Evolutionary conservation across 352 stramenopile genomes (phyloP).

Genomic region (Phytophthora ramorum): DNA sequence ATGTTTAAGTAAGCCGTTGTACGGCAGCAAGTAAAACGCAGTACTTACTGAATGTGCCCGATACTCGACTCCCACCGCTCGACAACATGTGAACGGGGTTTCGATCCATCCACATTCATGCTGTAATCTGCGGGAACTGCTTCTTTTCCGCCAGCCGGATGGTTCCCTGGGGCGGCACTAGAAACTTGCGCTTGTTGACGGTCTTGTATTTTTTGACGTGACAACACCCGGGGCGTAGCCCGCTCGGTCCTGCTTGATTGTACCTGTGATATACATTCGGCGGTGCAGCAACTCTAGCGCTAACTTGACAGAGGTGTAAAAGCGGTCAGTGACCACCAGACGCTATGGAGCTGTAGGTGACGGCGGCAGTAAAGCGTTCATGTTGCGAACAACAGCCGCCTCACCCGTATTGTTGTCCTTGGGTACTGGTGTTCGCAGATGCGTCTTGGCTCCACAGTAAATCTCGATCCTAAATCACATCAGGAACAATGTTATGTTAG

Average conservation of each 20-base stretch:
- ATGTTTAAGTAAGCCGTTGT: no score
- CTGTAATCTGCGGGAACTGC: constrained; percentile 5
- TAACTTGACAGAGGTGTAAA: constrained; percentile 3
- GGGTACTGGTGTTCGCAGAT: background rate
- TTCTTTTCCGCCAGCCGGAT: constrained; percentile 14
- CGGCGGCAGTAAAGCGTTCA: constrained; percentile 1
- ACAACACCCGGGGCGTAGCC: background rate
- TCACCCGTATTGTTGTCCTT: constrained; percentile 10
- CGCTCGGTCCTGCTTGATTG: background rate
- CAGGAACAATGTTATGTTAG: background rate
- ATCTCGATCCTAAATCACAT: background rate
- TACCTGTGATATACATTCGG: constrained; percentile 1
- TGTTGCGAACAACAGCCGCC: constrained; percentile 5
- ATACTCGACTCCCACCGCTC: background rate
- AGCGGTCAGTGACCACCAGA: constrained; percentile 1
- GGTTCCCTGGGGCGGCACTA: constrained; percentile 8
- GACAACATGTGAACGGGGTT: constrained; percentile 13
- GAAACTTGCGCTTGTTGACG: background rate
- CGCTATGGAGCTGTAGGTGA: constrained; percentile 1
- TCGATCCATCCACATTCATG: constrained; percentile 17
- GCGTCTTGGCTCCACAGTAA: constrained; percentile 6
- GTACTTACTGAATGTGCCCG: constrained; percentile 17
- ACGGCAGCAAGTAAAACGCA: background rate
- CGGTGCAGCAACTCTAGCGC: constrained; percentile 3
- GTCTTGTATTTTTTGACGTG: constrained; percentile 1